phyloP scores from a whole-genome alignment of 2,329 filamentous ascomycete genomes.

The Chaetomium sp. region DNA sequence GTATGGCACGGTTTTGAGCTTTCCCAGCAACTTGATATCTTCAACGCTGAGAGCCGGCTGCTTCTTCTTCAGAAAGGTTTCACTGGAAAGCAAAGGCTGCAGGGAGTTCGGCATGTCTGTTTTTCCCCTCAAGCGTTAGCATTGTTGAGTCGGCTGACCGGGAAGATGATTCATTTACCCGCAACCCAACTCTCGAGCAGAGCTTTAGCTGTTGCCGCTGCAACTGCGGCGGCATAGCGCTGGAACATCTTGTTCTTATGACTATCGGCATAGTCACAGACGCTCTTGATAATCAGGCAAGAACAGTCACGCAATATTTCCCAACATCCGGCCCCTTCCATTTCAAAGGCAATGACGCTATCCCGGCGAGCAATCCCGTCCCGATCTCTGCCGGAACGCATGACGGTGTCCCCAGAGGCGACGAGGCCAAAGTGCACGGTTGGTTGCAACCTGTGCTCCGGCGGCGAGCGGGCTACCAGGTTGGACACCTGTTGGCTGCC shows the following conservation, averaged over 20 bases:
- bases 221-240: slow-evolving; percentile 41
- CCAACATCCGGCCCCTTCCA: slow-evolving; percentile 44
- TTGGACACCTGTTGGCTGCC: slow-evolving; percentile 15
- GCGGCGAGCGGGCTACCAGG: slow-evolving; percentile 11
- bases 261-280: slow-evolving; percentile 45
- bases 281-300: slow-evolving; percentile 43
- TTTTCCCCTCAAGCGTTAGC: background rate
- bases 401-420: slow-evolving; percentile 44
- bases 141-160: background rate
- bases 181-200: slow-evolving; percentile 32
- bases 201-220: slow-evolving; percentile 40
- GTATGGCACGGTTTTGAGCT: slow-evolving; percentile 28
- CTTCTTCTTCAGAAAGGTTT: background rate
- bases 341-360: slow-evolving; percentile 42
- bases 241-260: slow-evolving; percentile 45
- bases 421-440: slow-evolving; percentile 35
- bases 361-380: slow-evolving; percentile 34
- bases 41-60: slow-evolving; percentile 1
- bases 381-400: slow-evolving; percentile 41
- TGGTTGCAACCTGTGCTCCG: slow-evolving; percentile 1
- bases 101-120: background rate
- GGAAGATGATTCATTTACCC: background rate
- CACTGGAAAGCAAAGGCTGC: background rate
- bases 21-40: background rate
- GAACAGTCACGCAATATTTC: slow-evolving; percentile 34